Conservation (phyloP, 2,329 filamentous ascomycete species). For the Nectriaceae sp. region DNA sequence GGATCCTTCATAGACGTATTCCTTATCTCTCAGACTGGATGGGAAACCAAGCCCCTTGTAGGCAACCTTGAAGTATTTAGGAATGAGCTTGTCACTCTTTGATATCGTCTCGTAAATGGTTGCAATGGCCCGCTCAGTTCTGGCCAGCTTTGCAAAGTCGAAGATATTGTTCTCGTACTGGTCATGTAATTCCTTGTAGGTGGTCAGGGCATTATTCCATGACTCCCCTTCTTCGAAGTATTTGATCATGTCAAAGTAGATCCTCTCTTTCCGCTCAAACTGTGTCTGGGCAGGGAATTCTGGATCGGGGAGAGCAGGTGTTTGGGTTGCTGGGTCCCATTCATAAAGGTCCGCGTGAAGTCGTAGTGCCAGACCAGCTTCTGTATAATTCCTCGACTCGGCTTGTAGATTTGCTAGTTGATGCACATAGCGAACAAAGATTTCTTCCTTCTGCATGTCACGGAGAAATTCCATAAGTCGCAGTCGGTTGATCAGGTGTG, state of each 20-base stretch:
- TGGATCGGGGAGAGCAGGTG: slow-evolving; percentile 70
- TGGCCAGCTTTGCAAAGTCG: slow-evolving; percentile 89
- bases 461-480: slow-evolving; percentile 94
- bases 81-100: slow-evolving; percentile 75
- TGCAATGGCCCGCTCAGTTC: slow-evolving; percentile 87
- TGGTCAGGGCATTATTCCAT: slow-evolving; percentile 84
- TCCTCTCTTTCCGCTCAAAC: slow-evolving; percentile 88
- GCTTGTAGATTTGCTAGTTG: slow-evolving; percentile 81
- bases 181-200: slow-evolving; percentile 86
- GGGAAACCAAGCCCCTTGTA: slow-evolving; percentile 92
- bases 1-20: slow-evolving; percentile 87
- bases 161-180: slow-evolving; percentile 90
- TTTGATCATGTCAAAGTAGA: slow-evolving; percentile 95
- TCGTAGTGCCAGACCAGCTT: slow-evolving; percentile 85
- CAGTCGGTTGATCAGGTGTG: slow-evolving; percentile 83
- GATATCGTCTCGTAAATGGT: slow-evolving; percentile 87
- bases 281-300: slow-evolving; percentile 79
- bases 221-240: slow-evolving; percentile 92
- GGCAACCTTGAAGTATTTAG: slow-evolving; percentile 88
- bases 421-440: slow-evolving; percentile 94
- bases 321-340: slow-evolving; percentile 75
- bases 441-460: slow-evolving; percentile 96
- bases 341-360: slow-evolving; percentile 92
- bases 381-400: slow-evolving; percentile 75
- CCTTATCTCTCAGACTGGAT: slow-evolving; percentile 77